A percentile compares a stretch with the other conserved stretches of the same genome.
Evolutionary conservation across 768 basidiomycete genomes (phyloP).

Genomic region (Tephrocybe sp.): DNA sequence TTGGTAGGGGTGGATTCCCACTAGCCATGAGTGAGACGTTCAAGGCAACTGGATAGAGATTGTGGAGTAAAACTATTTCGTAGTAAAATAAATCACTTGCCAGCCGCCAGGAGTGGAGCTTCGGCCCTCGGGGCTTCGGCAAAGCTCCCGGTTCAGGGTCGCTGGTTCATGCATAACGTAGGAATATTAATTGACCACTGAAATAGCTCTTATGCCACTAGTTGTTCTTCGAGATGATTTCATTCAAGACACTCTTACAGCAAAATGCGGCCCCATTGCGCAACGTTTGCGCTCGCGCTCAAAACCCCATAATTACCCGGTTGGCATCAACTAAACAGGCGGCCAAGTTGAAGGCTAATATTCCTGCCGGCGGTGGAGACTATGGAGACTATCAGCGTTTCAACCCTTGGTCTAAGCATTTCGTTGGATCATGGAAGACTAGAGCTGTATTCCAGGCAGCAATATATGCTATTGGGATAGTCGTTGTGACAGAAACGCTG

Average conservation of each 20-base stretch:
- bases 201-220: too few relatives aligned
- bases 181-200: too few relatives aligned
- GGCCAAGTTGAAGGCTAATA: neutral
- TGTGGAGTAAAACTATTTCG: slow-evolving; percentile 5
- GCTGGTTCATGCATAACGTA: too few relatives aligned
- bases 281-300: neutral
- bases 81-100: too few relatives aligned
- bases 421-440: slow-evolving; percentile 29
- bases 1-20: slow-evolving; percentile 6
- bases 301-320: neutral
- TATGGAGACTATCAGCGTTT: slow-evolving; percentile 20
- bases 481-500: slow-evolving; percentile 26
- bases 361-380: neutral
- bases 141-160: neutral
- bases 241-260: neutral
- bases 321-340: neutral
- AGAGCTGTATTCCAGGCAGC: slow-evolving; percentile 34
- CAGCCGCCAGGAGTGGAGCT: too few relatives aligned
- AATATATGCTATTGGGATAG: slow-evolving; percentile 34
- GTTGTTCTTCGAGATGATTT: too few relatives aligned
- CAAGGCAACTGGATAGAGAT: neutral
- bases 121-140: neutral
- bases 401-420: slow-evolving; percentile 41
- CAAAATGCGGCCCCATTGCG: neutral
- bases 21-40: slow-evolving; percentile 2